Percentiles rank a stretch among this genome's conserved stretches.
These are phyloP conservation scores for Trichoderma gracile DNA, from an alignment of 2,329 filamentous ascomycete genomes.

Conservation along the genomic window DNA sequence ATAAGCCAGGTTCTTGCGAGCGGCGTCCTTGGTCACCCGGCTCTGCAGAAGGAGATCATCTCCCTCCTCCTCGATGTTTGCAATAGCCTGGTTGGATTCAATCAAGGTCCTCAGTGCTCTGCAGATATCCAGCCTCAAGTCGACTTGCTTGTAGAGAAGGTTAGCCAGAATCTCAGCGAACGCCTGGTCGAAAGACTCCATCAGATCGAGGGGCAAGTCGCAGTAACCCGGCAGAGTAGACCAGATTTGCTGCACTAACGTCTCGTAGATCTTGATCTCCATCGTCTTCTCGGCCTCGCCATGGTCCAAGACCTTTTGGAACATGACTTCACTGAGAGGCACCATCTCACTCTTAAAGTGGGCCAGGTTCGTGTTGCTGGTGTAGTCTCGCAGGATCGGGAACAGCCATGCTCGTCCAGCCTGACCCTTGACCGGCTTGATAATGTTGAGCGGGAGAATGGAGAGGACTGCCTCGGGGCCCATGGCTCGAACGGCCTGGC, in stretches of 20 bases:
- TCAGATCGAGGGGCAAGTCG: constrained; percentile 80
- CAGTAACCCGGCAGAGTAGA: constrained; percentile 92
- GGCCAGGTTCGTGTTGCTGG: constrained; percentile 80
- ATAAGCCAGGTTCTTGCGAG: constrained; percentile 78
- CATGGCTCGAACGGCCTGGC: constrained; percentile 84
- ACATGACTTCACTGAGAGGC: constrained; percentile 85
- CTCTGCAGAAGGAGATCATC: constrained; percentile 76
- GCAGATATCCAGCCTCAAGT: constrained; percentile 84
- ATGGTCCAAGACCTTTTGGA: constrained; percentile 83
- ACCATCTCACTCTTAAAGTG: constrained; percentile 88
- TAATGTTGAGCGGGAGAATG: constrained; percentile 82
- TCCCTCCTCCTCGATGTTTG: constrained; percentile 67
- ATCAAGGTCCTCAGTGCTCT: constrained; percentile 81
- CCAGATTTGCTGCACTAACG: constrained; percentile 94
- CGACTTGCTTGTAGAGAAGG: constrained; percentile 86
- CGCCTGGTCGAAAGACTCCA: constrained; percentile 74
- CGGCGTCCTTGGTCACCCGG: constrained; percentile 72
- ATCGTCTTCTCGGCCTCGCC: constrained; percentile 83
- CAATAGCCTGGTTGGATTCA: constrained; percentile 85
- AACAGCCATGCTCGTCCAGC: constrained; percentile 92
- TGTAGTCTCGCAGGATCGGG: constrained; percentile 83
- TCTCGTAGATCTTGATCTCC: constrained; percentile 97
- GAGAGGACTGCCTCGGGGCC: constrained; percentile 81
- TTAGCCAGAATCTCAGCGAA: constrained; percentile 93
- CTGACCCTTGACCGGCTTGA: constrained; percentile 72